Conservation (phyloP, 192 early-diverging fungal species). For the Entophlyctis luteolus region DNA sequence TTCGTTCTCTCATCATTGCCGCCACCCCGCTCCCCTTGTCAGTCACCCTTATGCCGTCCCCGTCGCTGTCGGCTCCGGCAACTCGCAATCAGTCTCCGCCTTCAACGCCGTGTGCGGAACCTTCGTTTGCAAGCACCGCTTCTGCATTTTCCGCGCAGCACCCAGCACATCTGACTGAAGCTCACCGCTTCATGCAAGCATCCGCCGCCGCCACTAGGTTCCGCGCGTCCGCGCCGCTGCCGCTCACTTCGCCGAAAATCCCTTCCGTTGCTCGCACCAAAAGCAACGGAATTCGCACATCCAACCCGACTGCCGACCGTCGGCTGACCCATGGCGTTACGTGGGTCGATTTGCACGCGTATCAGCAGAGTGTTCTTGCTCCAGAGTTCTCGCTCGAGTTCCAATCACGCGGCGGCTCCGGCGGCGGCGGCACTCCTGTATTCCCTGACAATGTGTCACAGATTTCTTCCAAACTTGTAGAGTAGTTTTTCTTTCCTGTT, state of each 20-base stretch:
- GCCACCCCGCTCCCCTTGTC: too few species aligned
- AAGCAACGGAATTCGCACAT: too few species aligned
- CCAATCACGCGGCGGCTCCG: background rate
- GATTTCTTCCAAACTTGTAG: background rate
- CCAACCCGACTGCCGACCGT: too few species aligned
- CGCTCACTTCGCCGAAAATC: background rate
- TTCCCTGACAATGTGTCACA: background rate
- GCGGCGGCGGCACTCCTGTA: background rate
- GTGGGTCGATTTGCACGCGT: background rate
- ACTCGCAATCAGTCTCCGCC: too few species aligned
- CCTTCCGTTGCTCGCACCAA: background rate
- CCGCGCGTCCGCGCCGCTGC: background rate
- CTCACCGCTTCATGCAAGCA: background rate
- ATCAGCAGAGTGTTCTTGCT: constrained; percentile 6
- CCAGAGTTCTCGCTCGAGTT: constrained; percentile 6
- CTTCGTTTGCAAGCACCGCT: too few species aligned
- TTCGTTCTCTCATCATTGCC: too few species aligned
- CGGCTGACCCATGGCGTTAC: too few species aligned
- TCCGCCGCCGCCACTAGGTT: background rate
- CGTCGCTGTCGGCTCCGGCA: too few species aligned
- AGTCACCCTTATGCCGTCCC: too few species aligned
- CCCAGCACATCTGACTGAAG: background rate
- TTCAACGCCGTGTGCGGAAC: too few species aligned
- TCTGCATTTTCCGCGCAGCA: too few species aligned
- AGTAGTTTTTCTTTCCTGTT: background rate